Conservation (phyloP, 169 alveolate species). For the Cryptosporidium ryanae region DNA sequence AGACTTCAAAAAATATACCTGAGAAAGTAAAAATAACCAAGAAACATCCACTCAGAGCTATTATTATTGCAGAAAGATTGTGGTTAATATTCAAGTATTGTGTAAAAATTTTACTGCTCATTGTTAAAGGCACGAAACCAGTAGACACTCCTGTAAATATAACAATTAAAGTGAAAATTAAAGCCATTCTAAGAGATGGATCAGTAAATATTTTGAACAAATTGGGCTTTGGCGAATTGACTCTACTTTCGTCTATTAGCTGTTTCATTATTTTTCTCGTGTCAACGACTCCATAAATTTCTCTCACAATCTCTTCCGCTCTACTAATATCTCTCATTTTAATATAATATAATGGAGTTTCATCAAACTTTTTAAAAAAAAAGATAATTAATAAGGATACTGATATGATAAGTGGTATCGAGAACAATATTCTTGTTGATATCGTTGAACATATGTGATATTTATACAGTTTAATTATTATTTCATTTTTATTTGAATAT, state of each 20-base stretch:
- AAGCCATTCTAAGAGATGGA: conserved; percentile 9
- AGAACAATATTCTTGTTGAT: conserved; percentile 19
- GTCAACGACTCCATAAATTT: conserved; percentile 42
- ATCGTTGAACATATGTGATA: background rate
- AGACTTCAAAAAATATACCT: conserved; percentile 55
- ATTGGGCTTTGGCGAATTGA: background rate
- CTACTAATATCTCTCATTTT: conserved; percentile 17
- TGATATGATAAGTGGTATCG: conserved; percentile 18
- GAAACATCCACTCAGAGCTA: conserved; percentile 40
- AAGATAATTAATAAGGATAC: conserved; percentile 8
- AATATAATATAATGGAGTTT: conserved; percentile 48
- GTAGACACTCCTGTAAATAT: conserved; percentile 37
- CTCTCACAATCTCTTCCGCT: conserved; percentile 28
- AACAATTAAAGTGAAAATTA: conserved; percentile 32
- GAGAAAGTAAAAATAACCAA: conserved; percentile 48
- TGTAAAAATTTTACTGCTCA: conserved; percentile 1
- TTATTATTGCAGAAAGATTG: conserved; percentile 8
- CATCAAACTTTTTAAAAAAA: conserved; percentile 17
- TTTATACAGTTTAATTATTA: background rate
- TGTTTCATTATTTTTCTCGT: conserved; percentile 42
- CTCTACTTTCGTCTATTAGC: conserved; percentile 19
- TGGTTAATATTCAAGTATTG: background rate
- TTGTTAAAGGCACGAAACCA: conserved; percentile 28
- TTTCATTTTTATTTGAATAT: background rate
- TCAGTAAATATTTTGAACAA: background rate